These are phyloP conservation scores for Chalciporus sphaerocephalus DNA, from an alignment of 768 basidiomycete genomes.

Conservation along the genomic window DNA sequence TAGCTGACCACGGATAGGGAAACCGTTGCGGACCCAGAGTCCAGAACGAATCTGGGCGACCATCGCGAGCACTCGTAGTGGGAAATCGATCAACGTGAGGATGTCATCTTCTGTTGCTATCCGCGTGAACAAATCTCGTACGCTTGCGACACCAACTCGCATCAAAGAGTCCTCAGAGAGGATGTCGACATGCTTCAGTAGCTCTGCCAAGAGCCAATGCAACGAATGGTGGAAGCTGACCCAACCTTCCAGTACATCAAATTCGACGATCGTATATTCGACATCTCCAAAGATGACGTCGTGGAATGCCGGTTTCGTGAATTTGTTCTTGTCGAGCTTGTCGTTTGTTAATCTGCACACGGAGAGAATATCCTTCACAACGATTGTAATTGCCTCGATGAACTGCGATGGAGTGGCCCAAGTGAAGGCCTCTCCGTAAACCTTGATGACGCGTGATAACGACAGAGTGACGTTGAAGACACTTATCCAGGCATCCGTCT, in stretches of 20 bases:
- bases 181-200: constrained; percentile 77
- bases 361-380: constrained; percentile 66
- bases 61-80: constrained; percentile 82
- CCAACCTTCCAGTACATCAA: constrained; percentile 76
- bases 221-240: constrained; percentile 92
- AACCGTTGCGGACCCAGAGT: constrained; percentile 96
- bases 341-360: constrained; percentile 67
- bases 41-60: constrained; percentile 93
- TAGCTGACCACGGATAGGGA: constrained; percentile 89
- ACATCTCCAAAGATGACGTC: constrained; percentile 59
- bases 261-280: constrained; percentile 61
- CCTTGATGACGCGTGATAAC: constrained; percentile 82
- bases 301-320: constrained; percentile 59
- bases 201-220: constrained; percentile 85
- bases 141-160: constrained; percentile 48
- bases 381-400: constrained; percentile 60
- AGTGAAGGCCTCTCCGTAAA: constrained; percentile 82
- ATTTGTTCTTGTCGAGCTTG: constrained; percentile 63
- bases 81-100: constrained; percentile 80
- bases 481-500: constrained; percentile 94
- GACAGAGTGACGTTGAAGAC: constrained; percentile 95
- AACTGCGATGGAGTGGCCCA: constrained; percentile 55
- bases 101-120: constrained; percentile 64
- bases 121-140: constrained; percentile 58
- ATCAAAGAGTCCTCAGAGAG: constrained; percentile 52